Conservation (phyloP, 1,284 basidiomycete genomes). For the Pseudozyma pruni region DNA sequence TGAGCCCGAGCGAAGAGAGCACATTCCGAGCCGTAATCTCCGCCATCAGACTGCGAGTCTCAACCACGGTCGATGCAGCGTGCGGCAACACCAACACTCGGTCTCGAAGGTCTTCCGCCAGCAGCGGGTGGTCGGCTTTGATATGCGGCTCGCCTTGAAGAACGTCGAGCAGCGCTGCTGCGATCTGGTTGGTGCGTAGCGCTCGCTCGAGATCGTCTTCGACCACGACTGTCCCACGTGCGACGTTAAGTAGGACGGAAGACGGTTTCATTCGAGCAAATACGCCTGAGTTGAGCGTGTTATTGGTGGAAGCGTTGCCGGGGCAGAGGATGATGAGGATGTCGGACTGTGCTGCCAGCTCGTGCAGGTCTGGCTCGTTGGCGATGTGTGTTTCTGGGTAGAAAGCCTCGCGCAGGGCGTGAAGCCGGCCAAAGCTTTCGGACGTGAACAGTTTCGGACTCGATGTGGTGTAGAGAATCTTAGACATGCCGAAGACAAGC, state of each 20-base stretch:
- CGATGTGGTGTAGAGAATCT: conserved; percentile 24
- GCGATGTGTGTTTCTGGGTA: conserved; percentile 14
- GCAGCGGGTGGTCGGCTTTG: conserved; percentile 12
- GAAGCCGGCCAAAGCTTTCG: conserved; percentile 10
- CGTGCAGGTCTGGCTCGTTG: conserved; percentile 13
- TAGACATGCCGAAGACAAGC: conserved; percentile 11
- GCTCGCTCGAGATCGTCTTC: conserved; percentile 17
- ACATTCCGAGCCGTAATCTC: conserved; percentile 27
- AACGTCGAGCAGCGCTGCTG: conserved; percentile 34
- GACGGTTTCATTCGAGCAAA: conserved; percentile 16
- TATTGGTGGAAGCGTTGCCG: conserved; percentile 17
- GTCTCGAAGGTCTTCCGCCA: conserved; percentile 17
- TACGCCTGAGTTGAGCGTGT: conserved; percentile 14
- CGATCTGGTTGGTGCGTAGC: conserved; percentile 2
- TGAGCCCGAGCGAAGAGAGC: conserved; percentile 21
- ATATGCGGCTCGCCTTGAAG: conserved; percentile 28
- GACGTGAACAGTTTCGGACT: conserved; percentile 7
- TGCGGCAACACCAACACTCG: conserved; percentile 28
- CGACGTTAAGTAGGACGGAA: conserved; percentile 28
- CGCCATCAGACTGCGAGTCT: conserved; percentile 23
- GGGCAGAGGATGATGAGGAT: conserved; percentile 35
- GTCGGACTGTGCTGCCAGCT: conserved; percentile 20
- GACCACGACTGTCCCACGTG: conserved; percentile 26
- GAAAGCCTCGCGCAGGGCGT: conserved; percentile 15
- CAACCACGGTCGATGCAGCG: conserved; percentile 19